Evolutionary conservation across 306 rosid species (phyloP), one percentile per base, ranked within the genome.

Genomic region (Myrica gale): DNA sequence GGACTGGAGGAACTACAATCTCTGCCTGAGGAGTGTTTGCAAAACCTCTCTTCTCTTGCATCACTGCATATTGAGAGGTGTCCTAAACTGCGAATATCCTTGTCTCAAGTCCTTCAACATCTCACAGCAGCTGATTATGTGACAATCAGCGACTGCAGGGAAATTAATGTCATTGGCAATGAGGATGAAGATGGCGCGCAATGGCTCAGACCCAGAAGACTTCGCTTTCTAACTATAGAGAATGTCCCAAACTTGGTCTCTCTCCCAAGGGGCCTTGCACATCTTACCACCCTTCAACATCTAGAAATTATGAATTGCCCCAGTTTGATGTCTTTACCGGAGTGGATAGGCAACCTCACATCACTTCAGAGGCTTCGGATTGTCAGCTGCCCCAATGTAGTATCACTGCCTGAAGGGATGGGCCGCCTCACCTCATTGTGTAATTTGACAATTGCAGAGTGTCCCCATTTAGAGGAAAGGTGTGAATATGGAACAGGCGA

Each of bases 321-420:
- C 3, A 32, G 37, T 32, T 32, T 32, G 37, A 32, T 0, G 37
- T 32, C 37, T 32, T 32, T 2, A 3, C 74, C 47, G 0, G 68
- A 54, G 55, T 32, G 37, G 37, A 32, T 32, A 26, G 37, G 37
- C 3, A 32, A 32, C 37, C 37, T 32, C 37, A 32, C 37, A 32
- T 32, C 37, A 32, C 37, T 32, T 32, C 37, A 32, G 37, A 32
- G 37, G 37, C 37, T 32, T 32, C 37, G 0, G 37, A 32, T 32
- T 32, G 37, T 32, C 37, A 32, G 37, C 37, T 80, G 81, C 61
- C 0, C 2, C 46, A 10, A 6, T 51, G 15, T 74, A 11, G 1
- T 15, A 26, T 74, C 71, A 61, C 50, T 60, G 0, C 77, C 77
- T 0, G 45, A 84, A 26, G 80, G 69, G 71, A 56, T 77, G 15